These are phyloP conservation scores for Vitis hybrid DNA, from an alignment of 177 flowering plant genomes.

Conservation along the genomic window DNA sequence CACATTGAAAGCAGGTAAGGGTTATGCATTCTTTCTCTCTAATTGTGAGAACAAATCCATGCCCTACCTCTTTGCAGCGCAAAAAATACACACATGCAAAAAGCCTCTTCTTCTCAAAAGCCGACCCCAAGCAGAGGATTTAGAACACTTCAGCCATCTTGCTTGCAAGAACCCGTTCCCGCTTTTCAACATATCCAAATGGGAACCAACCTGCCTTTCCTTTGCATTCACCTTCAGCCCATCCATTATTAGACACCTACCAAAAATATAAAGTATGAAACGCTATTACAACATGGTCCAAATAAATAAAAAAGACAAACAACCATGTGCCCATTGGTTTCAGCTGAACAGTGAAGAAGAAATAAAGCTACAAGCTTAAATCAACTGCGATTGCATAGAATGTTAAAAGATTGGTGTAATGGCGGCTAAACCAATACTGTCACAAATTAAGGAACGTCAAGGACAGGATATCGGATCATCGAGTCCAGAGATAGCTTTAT, in stretches of 20 bases:
- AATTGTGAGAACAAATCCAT: background rate
- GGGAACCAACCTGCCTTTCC: slow-evolving; percentile 99
- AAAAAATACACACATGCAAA: slow-evolving; percentile 11
- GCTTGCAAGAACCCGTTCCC: slow-evolving; percentile 96
- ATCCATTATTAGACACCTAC: slow-evolving; percentile 87
- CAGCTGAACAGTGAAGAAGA: background rate
- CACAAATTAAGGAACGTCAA: background rate
- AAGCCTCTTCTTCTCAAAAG: slow-evolving; percentile 4
- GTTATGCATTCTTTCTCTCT: slow-evolving; percentile 5
- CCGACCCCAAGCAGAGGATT: slow-evolving; percentile 8
- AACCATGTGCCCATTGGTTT: too few relatives aligned
- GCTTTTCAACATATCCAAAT: slow-evolving; percentile 80
- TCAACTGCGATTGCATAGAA: background rate
- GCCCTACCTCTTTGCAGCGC: slow-evolving; percentile 11
- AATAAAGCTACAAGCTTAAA: too few relatives aligned
- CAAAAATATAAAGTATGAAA: slow-evolving; percentile 6
- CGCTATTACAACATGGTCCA: too few relatives aligned
- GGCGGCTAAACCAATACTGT: too few relatives aligned
- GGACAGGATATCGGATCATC: background rate
- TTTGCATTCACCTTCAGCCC: slow-evolving; percentile 99
- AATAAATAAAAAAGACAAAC: too few relatives aligned
- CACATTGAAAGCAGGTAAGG: slow-evolving; percentile 1
- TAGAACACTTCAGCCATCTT: slow-evolving; percentile 84
- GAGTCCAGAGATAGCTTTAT: too few relatives aligned
- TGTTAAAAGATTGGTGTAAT: background rate